These are phyloP conservation scores for Aspergillus ibericus DNA, from an alignment of 2,329 filamentous ascomycete genomes.

Conservation along the genomic window DNA sequence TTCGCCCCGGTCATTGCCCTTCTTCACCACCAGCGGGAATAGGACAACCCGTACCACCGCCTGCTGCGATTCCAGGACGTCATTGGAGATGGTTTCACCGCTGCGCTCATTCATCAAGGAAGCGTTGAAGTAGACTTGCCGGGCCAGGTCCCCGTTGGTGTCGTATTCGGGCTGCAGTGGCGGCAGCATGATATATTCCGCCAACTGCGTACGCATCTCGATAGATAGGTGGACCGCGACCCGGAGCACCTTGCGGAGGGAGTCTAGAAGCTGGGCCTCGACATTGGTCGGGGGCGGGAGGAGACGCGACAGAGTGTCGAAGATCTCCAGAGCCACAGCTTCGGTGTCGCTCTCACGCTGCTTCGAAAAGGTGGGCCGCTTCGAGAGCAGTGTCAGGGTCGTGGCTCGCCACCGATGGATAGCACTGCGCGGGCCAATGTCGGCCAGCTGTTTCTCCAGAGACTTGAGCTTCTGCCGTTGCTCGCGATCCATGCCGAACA, in stretches of 20 bases:
- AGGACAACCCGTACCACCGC: constrained; percentile 87
- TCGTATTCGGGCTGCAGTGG: constrained; percentile 94
- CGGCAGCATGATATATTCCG: constrained; percentile 98
- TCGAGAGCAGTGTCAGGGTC: constrained; percentile 84
- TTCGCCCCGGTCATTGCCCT: constrained; percentile 81
- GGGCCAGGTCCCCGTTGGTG: constrained; percentile 81
- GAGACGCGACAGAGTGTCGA: constrained; percentile 77
- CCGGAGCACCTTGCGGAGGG: constrained; percentile 81
- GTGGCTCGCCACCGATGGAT: constrained; percentile 97
- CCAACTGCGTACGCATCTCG: constrained; percentile 95
- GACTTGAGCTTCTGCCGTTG: constrained; percentile 97
- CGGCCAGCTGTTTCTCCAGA: constrained; percentile 84
- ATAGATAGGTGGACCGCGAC: constrained; percentile 88
- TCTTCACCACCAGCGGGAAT: constrained; percentile 95
- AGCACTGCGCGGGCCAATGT: constrained; percentile 83
- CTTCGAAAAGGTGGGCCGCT: constrained; percentile 72
- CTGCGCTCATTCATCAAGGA: constrained; percentile 92
- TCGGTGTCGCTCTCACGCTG: constrained; percentile 90
- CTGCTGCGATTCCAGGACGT: constrained; percentile 73
- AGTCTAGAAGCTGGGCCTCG: constrained; percentile 76
- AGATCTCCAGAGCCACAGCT: constrained; percentile 89
- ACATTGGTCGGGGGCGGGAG: constrained; percentile 82
- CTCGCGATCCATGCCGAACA: constrained; percentile 98
- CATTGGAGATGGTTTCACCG: constrained; percentile 68
- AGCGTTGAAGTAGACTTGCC: constrained; percentile 88